Evolutionary conservation across 306 rosid genomes (phyloP), one percentile per base, ranked within the genome.

Genomic region (Cucurbita pepo): DNA sequence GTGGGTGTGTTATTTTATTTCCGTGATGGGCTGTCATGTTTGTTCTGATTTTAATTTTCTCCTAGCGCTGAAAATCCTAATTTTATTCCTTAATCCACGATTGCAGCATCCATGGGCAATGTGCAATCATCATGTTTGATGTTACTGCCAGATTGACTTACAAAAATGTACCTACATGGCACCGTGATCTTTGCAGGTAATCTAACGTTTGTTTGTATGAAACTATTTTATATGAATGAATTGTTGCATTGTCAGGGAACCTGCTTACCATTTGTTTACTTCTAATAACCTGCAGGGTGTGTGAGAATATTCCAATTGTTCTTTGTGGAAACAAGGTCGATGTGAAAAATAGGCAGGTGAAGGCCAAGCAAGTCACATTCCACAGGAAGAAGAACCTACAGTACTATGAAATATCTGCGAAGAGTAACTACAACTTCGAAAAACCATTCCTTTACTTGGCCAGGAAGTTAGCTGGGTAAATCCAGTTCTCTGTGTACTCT

Each of bases 291-390:
- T 56, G 40, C 70, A 86, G 90, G 82, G 96, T 89, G 45, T 87
- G 92, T 76, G 96, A 89, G 87, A 89, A 85, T 75, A 87, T 89
- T 50, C 92, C 96, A 2, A 87, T 87, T 30, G 92, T 89, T 81
- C 96, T 89, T 2, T 89, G 96, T 51, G 96, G 96, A 78, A 89
- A 89, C 83, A 89, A 89, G 85, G 92, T 89, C 37, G 96, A 89
- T 82, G 96, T 89, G 64, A 89, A 87, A 88, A 89, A 85, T 25
- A 85, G 96, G 87, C 96, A 85, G 77, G 89, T 87, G 37, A 89
- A 89, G 77, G 90, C 96, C 59, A 89, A 89, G 82, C 96, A 89
- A 80, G 92, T 89, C 47, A 87, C 90, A 44, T 89, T 85, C 77
- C 96, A 89, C 82, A 84, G 96, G 83, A 89, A 89, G 85, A 89